phyloP scores from a whole-genome alignment of 306 rosid species.

The Biancaea sappan region DNA sequence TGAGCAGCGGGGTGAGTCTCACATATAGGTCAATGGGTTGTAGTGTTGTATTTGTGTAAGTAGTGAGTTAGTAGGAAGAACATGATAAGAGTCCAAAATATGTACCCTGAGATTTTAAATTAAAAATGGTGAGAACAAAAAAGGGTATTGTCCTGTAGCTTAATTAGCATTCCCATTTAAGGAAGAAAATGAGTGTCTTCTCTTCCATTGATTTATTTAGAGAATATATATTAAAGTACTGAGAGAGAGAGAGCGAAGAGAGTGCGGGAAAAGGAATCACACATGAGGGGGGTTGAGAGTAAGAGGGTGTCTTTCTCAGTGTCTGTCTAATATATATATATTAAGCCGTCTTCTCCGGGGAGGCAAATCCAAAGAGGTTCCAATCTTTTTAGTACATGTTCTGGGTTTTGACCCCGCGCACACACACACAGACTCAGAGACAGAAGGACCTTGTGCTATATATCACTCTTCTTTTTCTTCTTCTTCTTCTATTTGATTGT shows the following conservation, averaged over 20 bases:
- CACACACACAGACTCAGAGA: conserved; percentile 31
- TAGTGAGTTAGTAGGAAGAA: not conserved
- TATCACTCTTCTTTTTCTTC: not conserved
- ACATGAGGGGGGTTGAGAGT: conserved; percentile 31
- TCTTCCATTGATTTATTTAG: not conserved
- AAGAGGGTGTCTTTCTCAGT: conserved; percentile 43
- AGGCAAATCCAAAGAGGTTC: conserved; percentile 45
- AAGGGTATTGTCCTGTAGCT: conserved; percentile 22
- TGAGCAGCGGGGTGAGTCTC: conserved; percentile 50
- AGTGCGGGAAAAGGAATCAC: conserved; percentile 62
- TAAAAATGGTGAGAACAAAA: too few species aligned
- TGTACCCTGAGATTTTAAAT: conserved; percentile 32
- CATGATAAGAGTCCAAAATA: conserved; percentile 20
- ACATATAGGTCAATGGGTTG: conserved; percentile 42
- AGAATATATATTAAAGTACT: not conserved
- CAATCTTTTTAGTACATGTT: conserved; percentile 30
- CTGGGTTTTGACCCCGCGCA: conserved; percentile 40
- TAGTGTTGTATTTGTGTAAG: not conserved
- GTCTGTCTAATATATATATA: conserved; percentile 49
- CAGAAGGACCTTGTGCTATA: conserved; percentile 35
- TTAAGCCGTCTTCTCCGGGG: conserved; percentile 62
- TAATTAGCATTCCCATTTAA: conserved; percentile 43
- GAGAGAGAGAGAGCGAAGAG: conserved; percentile 44
- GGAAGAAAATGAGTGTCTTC: conserved; percentile 39
- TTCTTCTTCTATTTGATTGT: conserved; percentile 17